Evolutionary conservation across 2,329 filamentous ascomycete genomes (phyloP).

Genomic region (Cordyceps javanica): DNA sequence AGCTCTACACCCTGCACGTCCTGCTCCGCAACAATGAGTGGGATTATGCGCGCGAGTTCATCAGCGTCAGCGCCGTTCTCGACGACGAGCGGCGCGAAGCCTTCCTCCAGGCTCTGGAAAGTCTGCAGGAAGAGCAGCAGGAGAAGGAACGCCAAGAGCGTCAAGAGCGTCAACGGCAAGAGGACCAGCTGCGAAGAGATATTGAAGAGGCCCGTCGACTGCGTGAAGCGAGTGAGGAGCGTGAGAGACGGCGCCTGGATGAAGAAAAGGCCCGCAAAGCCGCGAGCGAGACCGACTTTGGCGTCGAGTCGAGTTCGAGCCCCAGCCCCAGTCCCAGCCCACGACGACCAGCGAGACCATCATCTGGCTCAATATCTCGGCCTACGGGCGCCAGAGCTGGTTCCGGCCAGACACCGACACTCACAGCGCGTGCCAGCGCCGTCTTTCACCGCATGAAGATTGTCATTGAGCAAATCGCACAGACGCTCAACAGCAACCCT

Average conservation of each 20-base stretch:
- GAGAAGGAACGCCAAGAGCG: slow-evolving; percentile 61
- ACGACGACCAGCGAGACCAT: not conserved
- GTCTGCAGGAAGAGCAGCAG: slow-evolving; percentile 75
- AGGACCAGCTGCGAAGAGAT: slow-evolving; percentile 50
- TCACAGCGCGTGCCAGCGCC: slow-evolving; percentile 44
- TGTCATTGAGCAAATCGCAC: slow-evolving; percentile 45
- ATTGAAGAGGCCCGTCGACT: slow-evolving; percentile 51
- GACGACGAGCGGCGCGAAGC: slow-evolving; percentile 89
- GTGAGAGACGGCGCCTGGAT: slow-evolving; percentile 45
- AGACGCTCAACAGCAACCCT: slow-evolving; percentile 50
- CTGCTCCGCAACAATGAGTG: slow-evolving; percentile 91
- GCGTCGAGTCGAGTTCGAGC: slow-evolving; percentile 50
- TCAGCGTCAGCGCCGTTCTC: slow-evolving; percentile 75
- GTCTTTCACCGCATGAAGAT: slow-evolving; percentile 46
- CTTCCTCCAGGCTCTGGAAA: slow-evolving; percentile 80
- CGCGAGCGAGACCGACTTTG: slow-evolving; percentile 61
- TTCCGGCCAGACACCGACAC: slow-evolving; percentile 26
- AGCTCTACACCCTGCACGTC: slow-evolving; percentile 91
- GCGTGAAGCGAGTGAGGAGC: slow-evolving; percentile 53
- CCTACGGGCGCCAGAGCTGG: slow-evolving; percentile 23
- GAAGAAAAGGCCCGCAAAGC: slow-evolving; percentile 45
- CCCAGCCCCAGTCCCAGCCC: not conserved
- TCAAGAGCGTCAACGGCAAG: slow-evolving; percentile 50
- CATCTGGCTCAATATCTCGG: slow-evolving; percentile 17
- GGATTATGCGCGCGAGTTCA: slow-evolving; percentile 92